Percentiles rank a stretch among this genome's conserved stretches.
These are phyloP conservation scores for Ascochyta clinopodiicola DNA, from an alignment of 2,329 filamentous ascomycete species.

Conservation along the genomic window DNA sequence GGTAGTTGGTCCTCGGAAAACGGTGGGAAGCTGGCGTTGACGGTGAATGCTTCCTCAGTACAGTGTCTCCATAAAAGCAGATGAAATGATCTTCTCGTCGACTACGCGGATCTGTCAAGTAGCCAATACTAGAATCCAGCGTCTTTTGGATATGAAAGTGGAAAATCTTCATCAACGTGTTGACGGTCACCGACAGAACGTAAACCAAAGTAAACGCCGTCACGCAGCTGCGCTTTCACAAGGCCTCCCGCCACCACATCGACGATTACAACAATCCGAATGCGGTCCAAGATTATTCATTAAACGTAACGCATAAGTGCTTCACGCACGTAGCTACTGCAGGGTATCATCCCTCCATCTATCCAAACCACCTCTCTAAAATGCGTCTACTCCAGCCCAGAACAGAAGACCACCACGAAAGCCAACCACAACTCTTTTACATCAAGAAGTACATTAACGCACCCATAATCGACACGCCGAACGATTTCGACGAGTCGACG, in stretches of 20 bases:
- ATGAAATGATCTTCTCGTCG: not conserved
- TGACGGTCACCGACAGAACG: no score
- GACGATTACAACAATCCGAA: not conserved
- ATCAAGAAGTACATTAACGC: conserved; percentile 32
- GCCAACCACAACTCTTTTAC: not conserved
- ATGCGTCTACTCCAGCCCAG: not conserved
- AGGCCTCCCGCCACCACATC: not conserved
- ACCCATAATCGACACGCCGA: conserved; percentile 35
- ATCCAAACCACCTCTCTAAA: conserved; percentile 8
- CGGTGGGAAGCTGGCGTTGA: not conserved
- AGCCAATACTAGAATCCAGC: not conserved
- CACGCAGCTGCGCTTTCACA: no score
- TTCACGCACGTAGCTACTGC: conserved; percentile 9
- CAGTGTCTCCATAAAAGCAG: not conserved
- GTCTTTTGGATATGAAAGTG: not conserved
- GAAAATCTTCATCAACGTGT: not conserved
- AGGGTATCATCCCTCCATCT: conserved; percentile 31
- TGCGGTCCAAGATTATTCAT: conserved; percentile 19
- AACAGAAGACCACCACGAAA: not conserved
- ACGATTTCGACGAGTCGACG: conserved; percentile 25
- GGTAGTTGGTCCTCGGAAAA: not conserved
- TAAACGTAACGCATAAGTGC: conserved; percentile 17
- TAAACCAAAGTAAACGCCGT: no score
- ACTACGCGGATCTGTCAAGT: not conserved
- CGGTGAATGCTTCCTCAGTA: not conserved